These are phyloP conservation scores for Solioccasus polychromus DNA, from an alignment of 768 basidiomycete species.

Conservation along the genomic window DNA sequence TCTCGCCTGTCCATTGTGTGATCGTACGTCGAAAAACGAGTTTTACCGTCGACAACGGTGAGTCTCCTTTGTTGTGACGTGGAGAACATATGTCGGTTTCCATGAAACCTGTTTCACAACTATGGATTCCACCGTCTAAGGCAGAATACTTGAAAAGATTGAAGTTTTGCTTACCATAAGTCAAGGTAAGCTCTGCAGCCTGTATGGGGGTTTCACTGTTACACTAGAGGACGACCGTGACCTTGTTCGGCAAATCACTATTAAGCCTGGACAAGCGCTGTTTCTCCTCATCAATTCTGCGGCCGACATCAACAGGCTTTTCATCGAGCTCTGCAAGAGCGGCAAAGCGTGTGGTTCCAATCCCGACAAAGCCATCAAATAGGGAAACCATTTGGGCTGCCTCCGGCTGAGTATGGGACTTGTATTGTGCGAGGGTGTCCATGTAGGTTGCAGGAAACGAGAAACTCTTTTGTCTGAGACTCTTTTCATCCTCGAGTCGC, in stretches of 20 bases:
- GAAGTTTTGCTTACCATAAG: slow-evolving; percentile 14
- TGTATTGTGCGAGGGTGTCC: slow-evolving; percentile 26
- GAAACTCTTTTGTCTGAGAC: slow-evolving; percentile 18
- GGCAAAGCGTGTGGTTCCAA: slow-evolving; percentile 16
- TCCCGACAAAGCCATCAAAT: slow-evolving; percentile 23
- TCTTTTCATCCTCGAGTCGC: slow-evolving; percentile 17
- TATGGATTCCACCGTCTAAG: background rate
- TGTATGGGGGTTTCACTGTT: slow-evolving; percentile 1
- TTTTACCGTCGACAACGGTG: slow-evolving; percentile 12
- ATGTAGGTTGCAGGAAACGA: slow-evolving; percentile 25
- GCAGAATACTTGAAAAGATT: background rate
- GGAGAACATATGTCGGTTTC: slow-evolving; percentile 20
- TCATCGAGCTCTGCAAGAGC: slow-evolving; percentile 13
- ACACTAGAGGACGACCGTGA: slow-evolving; percentile 9
- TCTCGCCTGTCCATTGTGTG: slow-evolving; percentile 29
- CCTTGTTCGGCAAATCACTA: background rate
- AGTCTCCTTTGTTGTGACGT: slow-evolving; percentile 7
- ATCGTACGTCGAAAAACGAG: slow-evolving; percentile 31
- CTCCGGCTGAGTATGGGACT: slow-evolving; percentile 3
- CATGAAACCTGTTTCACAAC: slow-evolving; percentile 17
- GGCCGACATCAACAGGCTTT: slow-evolving; percentile 10
- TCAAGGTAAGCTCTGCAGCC: slow-evolving; percentile 15
- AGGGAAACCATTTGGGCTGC: slow-evolving; percentile 18
- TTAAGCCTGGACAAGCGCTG: slow-evolving; percentile 1
- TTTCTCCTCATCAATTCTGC: slow-evolving; percentile 12